These are phyloP conservation scores for Diaporthe longicolla DNA, from an alignment of 2,329 filamentous ascomycete genomes.

Conservation along the genomic window DNA sequence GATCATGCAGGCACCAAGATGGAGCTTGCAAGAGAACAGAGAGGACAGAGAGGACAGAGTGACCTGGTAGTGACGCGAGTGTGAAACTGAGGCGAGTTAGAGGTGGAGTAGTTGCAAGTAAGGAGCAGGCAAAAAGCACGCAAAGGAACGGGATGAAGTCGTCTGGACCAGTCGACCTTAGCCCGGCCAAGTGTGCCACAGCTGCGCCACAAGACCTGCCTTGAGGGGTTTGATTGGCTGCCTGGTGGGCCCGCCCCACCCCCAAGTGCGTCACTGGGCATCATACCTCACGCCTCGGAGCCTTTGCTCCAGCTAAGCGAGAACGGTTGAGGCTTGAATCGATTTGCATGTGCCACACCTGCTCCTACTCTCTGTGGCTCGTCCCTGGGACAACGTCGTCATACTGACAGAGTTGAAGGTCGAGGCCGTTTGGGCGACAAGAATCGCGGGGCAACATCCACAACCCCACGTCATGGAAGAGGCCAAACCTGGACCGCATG, in stretches of 20 bases:
- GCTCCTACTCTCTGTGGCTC: not conserved
- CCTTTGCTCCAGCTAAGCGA: conserved; percentile 18
- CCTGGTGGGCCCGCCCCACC: not conserved
- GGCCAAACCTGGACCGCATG: not conserved
- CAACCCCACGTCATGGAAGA: conserved; percentile 25
- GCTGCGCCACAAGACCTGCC: conserved; percentile 22
- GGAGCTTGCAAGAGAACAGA: not conserved
- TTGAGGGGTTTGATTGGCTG: not conserved
- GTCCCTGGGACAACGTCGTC: conserved; percentile 21
- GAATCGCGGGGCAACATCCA: conserved; percentile 6
- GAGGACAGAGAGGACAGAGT: not conserved
- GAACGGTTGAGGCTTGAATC: conserved; percentile 12
- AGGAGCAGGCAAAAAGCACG: not conserved
- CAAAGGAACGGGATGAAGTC: not conserved
- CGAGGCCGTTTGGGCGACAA: not conserved
- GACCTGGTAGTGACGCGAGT: conserved; percentile 4
- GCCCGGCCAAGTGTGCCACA: not conserved
- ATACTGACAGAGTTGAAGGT: conserved; percentile 17
- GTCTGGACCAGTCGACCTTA: not conserved
- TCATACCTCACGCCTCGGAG: conserved; percentile 6
- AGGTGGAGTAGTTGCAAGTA: not conserved
- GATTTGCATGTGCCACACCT: conserved; percentile 29
- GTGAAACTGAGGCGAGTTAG: conserved; percentile 2
- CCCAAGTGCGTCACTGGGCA: conserved; percentile 15
- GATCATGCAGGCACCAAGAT: conserved; percentile 18